phyloP scores from a whole-genome alignment of 73 alveolate species.

The Tetrahymena malaccensis region DNA sequence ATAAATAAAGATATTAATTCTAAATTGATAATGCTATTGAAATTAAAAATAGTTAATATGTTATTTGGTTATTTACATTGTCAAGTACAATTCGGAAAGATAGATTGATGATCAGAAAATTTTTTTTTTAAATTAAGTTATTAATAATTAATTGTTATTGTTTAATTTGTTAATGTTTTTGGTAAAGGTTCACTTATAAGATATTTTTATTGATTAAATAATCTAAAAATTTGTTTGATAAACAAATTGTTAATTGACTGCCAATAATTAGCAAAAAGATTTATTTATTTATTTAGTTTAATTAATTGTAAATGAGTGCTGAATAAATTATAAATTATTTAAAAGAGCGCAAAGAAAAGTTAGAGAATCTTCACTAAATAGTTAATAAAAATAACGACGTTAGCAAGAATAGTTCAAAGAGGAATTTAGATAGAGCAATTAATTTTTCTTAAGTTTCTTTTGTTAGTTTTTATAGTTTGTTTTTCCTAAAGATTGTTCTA shows the following conservation, averaged over 20 bases:
- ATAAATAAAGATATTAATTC: too few relatives aligned
- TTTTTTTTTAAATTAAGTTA: too few relatives aligned
- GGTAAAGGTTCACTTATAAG: too few relatives aligned
- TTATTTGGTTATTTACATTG: too few relatives aligned
- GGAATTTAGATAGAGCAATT: not conserved
- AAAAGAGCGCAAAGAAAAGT: not conserved
- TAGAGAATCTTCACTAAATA: not conserved
- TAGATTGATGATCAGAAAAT: too few relatives aligned
- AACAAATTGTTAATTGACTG: not conserved
- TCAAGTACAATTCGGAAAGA: not conserved
- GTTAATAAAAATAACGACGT: not conserved
- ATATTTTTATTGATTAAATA: not conserved
- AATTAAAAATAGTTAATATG: too few relatives aligned
- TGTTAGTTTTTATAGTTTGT: not conserved
- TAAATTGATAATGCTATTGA: too few relatives aligned
- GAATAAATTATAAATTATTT: not conserved
- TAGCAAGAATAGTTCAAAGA: not conserved
- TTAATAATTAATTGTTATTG: too few relatives aligned
- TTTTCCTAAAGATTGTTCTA: not conserved
- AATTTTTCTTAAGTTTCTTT: not conserved
- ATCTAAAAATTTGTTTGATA: not conserved
- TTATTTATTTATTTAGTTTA: not conserved
- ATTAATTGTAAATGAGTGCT: not conserved
- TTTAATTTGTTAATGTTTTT: too few relatives aligned
- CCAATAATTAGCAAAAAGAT: not conserved